Percentiles rank a stretch among this genome's conserved stretches.
Evolutionary conservation across 164 flowering plant species (phyloP).

Genomic region (Pachysandra terminalis): DNA sequence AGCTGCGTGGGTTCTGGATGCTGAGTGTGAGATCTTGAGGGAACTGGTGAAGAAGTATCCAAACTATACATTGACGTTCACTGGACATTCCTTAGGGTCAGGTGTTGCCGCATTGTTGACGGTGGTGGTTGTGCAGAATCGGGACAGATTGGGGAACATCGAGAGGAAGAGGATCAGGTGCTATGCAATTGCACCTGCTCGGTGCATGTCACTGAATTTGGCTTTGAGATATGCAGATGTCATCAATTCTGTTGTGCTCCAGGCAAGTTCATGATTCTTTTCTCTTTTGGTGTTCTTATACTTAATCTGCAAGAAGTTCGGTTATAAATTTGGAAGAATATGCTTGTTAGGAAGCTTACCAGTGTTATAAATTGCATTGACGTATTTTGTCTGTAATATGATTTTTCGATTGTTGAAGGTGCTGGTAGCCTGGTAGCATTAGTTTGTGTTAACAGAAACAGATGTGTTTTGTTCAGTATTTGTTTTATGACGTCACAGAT

Average conservation of each 20-base stretch:
- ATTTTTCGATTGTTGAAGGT: no score
- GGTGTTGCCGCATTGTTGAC: slow-evolving; percentile 61
- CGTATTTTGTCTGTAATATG: no score
- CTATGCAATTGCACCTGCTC: slow-evolving; percentile 63
- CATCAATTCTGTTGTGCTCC: slow-evolving; percentile 68
- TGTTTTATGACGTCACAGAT: no score
- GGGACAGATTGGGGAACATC: slow-evolving; percentile 48
- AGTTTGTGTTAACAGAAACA: no score
- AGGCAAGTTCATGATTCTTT: slow-evolving; percentile 34
- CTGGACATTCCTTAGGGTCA: slow-evolving; percentile 91
- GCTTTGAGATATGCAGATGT: slow-evolving; percentile 81
- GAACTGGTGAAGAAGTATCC: slow-evolving; percentile 60
- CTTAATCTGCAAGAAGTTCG: background rate
- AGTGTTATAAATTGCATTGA: no score
- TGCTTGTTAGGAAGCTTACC: no score
- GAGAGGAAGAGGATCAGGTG: slow-evolving; percentile 62
- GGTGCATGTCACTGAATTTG: slow-evolving; percentile 66
- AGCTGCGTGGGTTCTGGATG: slow-evolving; percentile 72
- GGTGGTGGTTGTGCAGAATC: slow-evolving; percentile 49
- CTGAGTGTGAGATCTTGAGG: slow-evolving; percentile 56
- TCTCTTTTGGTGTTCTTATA: background rate
- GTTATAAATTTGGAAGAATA: background rate
- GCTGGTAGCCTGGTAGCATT: no score
- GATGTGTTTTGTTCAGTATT: no score
- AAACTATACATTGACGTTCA: slow-evolving; percentile 71